These are phyloP conservation scores for Speleostelium caveatum DNA, from an alignment of 78 protist genomes.

Conservation along the genomic window DNA sequence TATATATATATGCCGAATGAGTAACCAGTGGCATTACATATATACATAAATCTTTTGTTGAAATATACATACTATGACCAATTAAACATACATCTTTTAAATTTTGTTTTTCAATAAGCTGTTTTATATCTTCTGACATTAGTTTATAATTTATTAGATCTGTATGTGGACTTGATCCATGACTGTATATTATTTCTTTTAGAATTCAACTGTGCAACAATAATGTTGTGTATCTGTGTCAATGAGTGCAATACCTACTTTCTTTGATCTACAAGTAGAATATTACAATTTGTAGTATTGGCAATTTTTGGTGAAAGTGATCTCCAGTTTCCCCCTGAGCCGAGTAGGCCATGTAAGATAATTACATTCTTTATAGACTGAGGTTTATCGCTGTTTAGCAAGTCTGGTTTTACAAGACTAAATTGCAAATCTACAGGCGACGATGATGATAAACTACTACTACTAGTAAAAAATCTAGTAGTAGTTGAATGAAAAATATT, in stretches of 20 bases:
- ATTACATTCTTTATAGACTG: slow-evolving; percentile 18
- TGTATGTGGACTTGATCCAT: slow-evolving; percentile 44
- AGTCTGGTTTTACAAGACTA: neutral
- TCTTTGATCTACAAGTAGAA: slow-evolving; percentile 70
- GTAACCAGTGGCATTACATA: no score
- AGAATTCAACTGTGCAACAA: neutral
- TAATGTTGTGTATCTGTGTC: neutral
- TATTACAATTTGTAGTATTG: slow-evolving; percentile 25
- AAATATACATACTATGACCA: slow-evolving; percentile 74
- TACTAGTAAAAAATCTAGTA: no score
- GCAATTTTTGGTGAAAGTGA: slow-evolving; percentile 38
- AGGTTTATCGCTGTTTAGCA: neutral
- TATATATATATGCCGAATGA: no score
- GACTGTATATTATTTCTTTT: slow-evolving; percentile 9
- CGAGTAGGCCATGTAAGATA: slow-evolving; percentile 59
- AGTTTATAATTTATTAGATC: slow-evolving; percentile 13
- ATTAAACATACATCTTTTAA: slow-evolving; percentile 2
- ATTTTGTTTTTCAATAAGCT: neutral
- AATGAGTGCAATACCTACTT: slow-evolving; percentile 15
- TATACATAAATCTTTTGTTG: no score
- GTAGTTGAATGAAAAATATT: no score
- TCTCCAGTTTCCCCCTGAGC: slow-evolving; percentile 54
- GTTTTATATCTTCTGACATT: slow-evolving; percentile 36
- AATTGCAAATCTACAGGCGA: neutral
- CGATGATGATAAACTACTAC: neutral